Evolutionary conservation across 1,139 yeast species (phyloP), one percentile per base, ranked within the genome.

Genomic region (Trichomonascaceae sp.): DNA sequence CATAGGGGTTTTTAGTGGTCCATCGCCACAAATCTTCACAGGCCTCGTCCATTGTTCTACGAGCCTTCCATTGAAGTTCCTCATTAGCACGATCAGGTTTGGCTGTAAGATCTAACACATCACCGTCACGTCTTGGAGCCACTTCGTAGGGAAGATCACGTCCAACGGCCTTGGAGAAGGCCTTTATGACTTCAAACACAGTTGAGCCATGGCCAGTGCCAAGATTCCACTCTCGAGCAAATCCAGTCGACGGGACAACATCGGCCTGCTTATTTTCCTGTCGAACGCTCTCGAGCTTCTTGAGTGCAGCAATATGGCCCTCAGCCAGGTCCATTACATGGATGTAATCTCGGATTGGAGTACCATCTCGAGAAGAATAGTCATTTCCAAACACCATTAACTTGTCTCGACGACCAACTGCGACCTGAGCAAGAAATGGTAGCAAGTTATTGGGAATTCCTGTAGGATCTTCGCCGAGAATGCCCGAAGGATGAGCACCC

Each of bases 401-500:
- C 67, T 83, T 82, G 44, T 82, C 84, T 56, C 87, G 76, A 66
- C 88, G 78, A 36, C 89, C 89, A 56, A 81, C 78, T 15, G 93
- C 93, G 17, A 85, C 91, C 69, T 85, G 91, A 5, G 91, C 87
- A 66, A 86, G 76, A 67, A 74, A 84, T 2, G 95, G 95, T 61
- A 87, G 74, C 63, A 87, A 72, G 63, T 87, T 87, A 70, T 85
- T 86, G 55, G 93, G 93, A 52, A 82, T 77, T 27, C 91, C 91
- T 57, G 82, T 73, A 2, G 95, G 93, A 66, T 86, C 91, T 66
- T 87, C 95, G 45, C 95, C 95, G 61, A 87, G 75, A 43, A 82
- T 70, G 7, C 95, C 95, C 1, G 89, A 82, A 3, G 91, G 88
- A 66, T 87, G 95, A 13, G 95, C 93, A 38, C 95, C 95, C 64